Base-by-base conservation (phyloP, 441 rosid species). In the Pelargonium exstipulatum region DNA sequence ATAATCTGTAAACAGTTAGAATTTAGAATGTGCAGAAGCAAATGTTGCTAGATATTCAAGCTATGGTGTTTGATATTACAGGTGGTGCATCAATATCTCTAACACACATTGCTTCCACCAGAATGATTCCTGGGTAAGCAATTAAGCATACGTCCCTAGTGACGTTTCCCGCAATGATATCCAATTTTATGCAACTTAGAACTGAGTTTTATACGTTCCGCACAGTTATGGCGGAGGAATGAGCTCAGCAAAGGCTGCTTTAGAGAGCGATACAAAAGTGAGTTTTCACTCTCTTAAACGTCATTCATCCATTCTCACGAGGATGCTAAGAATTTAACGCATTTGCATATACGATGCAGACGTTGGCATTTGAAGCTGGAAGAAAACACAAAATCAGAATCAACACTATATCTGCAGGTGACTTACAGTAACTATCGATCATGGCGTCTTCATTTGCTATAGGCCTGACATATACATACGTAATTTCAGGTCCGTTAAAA, bases 201-300 rank as follows among this genome's bases (percentile, higher is more conserved):
- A 20, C 24, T 40, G 5, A 40, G 45, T 63, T 73, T 64, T 70
- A 40, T 14, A 66, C 73, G 22, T 65, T 9, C 1, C 74, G 40
- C 57, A 48, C 81, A 94, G 99, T 55, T 95, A 95, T 7, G 99
- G 99, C 77, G 98, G 99, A 74, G 99, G 99, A 32, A 90, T 95
- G 98, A 92, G 96, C 78, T 92, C 99, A 58, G 98, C 99, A 3
- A 95, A 95, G 81, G 88, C 99, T 26, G 98, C 99, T 51, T 81
- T 95, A 26, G 98, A 95, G 85, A 95, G 99, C 74, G 99, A 95
- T 69, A 92, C 98, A 1, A 81, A 82, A 13, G 99, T 85, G 73
- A 71, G 88, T 72, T 63, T 22, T 43, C 9, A 32, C 57, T 65
- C 68, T 72, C 63, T 53, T 16, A 12, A 0, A n/a, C 8, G 18